These are phyloP conservation scores for Hevea brasiliensis DNA, from an alignment of 345 rosid species.

Conservation along the genomic window DNA sequence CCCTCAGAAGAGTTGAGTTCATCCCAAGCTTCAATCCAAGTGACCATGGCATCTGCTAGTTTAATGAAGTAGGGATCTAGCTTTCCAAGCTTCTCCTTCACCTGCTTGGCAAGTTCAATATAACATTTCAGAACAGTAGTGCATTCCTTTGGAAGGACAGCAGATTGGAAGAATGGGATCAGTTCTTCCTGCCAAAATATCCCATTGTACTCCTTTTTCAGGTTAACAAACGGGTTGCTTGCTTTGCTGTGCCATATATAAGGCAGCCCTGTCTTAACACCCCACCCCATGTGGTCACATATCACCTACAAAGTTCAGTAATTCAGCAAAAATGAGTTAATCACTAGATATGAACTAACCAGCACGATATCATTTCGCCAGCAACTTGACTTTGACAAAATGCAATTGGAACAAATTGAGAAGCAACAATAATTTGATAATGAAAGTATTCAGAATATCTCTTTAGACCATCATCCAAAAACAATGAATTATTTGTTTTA, in stretches of 20 bases:
- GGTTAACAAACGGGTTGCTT: slow-evolving; percentile 45
- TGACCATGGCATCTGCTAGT: slow-evolving; percentile 54
- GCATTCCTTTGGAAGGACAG: slow-evolving; percentile 45
- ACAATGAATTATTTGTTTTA: too few relatives aligned
- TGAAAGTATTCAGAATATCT: neutral
- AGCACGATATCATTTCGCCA: neutral
- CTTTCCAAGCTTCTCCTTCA: slow-evolving; percentile 42
- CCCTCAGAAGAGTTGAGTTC: slow-evolving; percentile 34
- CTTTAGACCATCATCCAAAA: neutral
- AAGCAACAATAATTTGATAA: neutral
- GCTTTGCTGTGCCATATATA: slow-evolving; percentile 48
- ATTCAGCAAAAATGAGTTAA: slow-evolving; percentile 7
- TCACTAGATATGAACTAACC: neutral
- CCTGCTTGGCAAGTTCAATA: slow-evolving; percentile 43
- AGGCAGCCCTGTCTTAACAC: slow-evolving; percentile 49
- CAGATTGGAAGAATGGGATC: slow-evolving; percentile 49
- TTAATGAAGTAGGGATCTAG: slow-evolving; percentile 48
- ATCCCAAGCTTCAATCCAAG: slow-evolving; percentile 59
- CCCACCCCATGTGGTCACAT: slow-evolving; percentile 59
- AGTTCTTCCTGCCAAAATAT: slow-evolving; percentile 50
- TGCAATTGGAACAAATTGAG: neutral
- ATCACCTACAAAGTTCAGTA: slow-evolving; percentile 37
- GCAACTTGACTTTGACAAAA: neutral
- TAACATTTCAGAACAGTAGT: slow-evolving; percentile 49
- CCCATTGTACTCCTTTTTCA: slow-evolving; percentile 43